Evolutionary conservation across 257 asterid species (phyloP).

Genomic region (Nicotiana undulata): DNA sequence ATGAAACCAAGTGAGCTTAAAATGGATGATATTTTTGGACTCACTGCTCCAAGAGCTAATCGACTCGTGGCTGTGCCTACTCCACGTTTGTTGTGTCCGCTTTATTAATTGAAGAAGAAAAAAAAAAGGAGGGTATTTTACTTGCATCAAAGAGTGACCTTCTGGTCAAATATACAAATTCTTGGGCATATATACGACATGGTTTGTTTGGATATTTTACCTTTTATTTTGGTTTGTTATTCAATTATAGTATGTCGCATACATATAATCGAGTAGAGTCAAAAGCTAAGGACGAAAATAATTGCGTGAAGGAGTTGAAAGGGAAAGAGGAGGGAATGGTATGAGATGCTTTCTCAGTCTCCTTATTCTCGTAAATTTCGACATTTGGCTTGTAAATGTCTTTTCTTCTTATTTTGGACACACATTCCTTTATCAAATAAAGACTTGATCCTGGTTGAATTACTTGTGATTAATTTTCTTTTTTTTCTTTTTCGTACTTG

Average conservation of each 20-base stretch:
- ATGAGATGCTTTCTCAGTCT: background rate
- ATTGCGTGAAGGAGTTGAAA: conserved; percentile 1
- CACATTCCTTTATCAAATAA: background rate
- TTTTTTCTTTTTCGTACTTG: background rate
- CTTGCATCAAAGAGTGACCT: background rate
- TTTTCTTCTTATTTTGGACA: background rate
- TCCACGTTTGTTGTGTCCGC: conserved; percentile 53
- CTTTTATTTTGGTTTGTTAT: background rate
- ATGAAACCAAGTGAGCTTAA: conserved; percentile 75
- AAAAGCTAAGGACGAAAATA: background rate
- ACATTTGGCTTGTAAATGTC: background rate
- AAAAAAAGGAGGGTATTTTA: background rate
- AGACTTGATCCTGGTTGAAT: background rate
- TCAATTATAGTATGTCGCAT: background rate
- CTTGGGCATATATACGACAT: background rate
- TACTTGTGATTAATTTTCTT: no score
- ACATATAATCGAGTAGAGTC: background rate
- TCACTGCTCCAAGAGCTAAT: conserved; percentile 76
- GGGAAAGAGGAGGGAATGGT: background rate
- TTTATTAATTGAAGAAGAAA: conserved; percentile 19
- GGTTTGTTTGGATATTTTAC: background rate
- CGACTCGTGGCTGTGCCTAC: conserved; percentile 69
- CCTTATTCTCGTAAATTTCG: background rate
- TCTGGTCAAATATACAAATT: background rate
- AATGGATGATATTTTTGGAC: conserved; percentile 69